Evolutionary conservation across 371 early-diverging fungal species (phyloP), one percentile per base, ranked within the genome.

Genomic region (Mucor indicus): DNA sequence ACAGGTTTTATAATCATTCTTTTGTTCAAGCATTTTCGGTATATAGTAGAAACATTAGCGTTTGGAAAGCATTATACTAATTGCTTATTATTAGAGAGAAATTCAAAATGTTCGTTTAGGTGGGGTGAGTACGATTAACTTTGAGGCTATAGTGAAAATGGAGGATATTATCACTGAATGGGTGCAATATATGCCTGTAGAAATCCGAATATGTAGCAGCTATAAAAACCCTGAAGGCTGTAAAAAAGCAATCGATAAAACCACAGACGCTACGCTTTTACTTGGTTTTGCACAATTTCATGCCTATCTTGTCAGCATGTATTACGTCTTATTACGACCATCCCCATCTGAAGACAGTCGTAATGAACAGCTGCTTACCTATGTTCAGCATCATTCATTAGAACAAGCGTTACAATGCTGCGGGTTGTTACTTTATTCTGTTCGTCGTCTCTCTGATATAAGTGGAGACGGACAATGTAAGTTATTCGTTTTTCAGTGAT

Each of bases 101-200:
- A 23, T 59, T n/a, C 33, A 48, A 27, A 20, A 20, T 24, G 38
- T 58, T 3, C 53, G 44, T 29, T 4, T 52, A 5, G 58, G 58
- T 9, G 38, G n/a, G n/a, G 32, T 38, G 1, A 52, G 48, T 39
- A 43, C 52, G 1, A n/a, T 52, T 31, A 58, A 35, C 4, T 58
- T 58, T 13, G 53, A 58, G 29, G 37, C 48, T 20, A 45, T 58
- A n/a, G 4, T 58, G 0, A 29, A 30, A 15, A 9, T 52, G 22
- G 48, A 52, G 11, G 35, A 44, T 8, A 32, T 58, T 1, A 31
- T 58, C 1, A 29, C 11, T 3, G 58, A 58, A 22, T 48, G 44
- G 38, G 17, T 25, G 24, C 16, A 3, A 13, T 24, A 25, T 13
- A 23, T 48, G 9, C 58, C 59, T 3, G 25, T 39, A 6, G 39